phyloP scores from a whole-genome alignment of 306 rosid species.

The Alnus glutinosa region DNA sequence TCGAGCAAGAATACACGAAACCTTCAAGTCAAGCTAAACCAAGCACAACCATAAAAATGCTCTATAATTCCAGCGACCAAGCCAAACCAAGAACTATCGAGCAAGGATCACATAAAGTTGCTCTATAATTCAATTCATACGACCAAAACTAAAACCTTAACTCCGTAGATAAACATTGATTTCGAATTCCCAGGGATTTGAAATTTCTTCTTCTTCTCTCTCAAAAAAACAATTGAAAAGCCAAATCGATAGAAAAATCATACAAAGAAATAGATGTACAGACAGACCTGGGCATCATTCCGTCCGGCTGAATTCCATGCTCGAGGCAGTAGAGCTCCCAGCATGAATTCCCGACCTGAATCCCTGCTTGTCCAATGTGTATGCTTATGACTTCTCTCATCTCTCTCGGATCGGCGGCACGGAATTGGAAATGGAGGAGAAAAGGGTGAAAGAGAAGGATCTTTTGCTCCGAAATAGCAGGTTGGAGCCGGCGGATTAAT shows the following conservation, averaged over 20 bases:
- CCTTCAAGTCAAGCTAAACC: neutral
- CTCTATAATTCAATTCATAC: no score
- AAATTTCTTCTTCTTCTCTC: neutral
- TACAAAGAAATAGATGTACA: neutral
- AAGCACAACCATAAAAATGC: neutral
- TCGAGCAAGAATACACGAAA: neutral
- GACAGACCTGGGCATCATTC: conserved; percentile 64
- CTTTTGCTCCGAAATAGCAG: neutral
- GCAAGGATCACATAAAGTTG: neutral
- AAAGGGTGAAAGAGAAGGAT: neutral
- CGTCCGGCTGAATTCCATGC: conserved; percentile 73
- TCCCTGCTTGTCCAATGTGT: conserved; percentile 82
- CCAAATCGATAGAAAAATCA: neutral
- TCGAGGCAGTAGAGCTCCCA: conserved; percentile 85
- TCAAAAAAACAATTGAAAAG: neutral
- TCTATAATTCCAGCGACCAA: neutral
- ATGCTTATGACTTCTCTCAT: conserved; percentile 75
- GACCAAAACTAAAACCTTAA: no score
- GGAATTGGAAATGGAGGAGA: neutral
- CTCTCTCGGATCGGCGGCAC: neutral
- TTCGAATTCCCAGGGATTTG: neutral
- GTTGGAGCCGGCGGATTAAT: no score
- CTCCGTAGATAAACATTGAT: no score
- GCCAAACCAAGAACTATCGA: neutral
- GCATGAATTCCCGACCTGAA: conserved; percentile 80